Evolutionary conservation across 306 rosid genomes (phyloP), one percentile per base, ranked within the genome.

Genomic region (Cicer cuneatum): DNA sequence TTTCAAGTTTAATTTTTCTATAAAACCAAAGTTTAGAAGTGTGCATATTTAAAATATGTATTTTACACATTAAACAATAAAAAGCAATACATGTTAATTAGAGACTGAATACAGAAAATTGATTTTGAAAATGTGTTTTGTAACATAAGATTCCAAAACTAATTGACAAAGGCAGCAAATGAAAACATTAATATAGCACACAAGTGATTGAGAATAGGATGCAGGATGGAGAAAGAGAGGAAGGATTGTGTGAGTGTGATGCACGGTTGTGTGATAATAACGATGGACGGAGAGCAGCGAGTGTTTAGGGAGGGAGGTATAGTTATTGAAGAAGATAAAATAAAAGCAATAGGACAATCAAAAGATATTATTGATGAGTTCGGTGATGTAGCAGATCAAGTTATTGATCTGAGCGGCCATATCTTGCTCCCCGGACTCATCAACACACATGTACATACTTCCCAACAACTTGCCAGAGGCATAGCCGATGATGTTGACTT

Each of bases 401-500:
- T 83, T 43, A 9, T 90, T 12, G 91, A 93, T 43, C 89, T 89
- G 79, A 71, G 63, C 21, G 89, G 86, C 78, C 95, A 87, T 47
- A 83, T 90, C 80, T 51, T 93, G 21, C 91, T 93, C 63, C 96
- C 95, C 3, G 94, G 96, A 74, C 76, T 92, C 7, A 83, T 93
- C 66, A 90, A 93, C 80, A 93, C 88, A 37, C 97, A 93, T 69
- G 98, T 93, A 33, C 98, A 93, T 66, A 85, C 86, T 3, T 93
- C 95, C 52, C 96, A 93, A 69, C 96, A 93, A 68, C 87, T 90
- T 6, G 98, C 75, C 2, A 85, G 98, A 72, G 94, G 98, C 79
- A 90, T 93, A 8, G 96, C 97, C 0, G 98, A 93, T n/a, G 98
- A 93, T 42, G 98, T 93, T 41, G 95, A 93, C 76, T 71, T 93